These are phyloP conservation scores for Fraxinus pennsylvanica DNA, from an alignment of 257 asterid species.

Conservation along the genomic window DNA sequence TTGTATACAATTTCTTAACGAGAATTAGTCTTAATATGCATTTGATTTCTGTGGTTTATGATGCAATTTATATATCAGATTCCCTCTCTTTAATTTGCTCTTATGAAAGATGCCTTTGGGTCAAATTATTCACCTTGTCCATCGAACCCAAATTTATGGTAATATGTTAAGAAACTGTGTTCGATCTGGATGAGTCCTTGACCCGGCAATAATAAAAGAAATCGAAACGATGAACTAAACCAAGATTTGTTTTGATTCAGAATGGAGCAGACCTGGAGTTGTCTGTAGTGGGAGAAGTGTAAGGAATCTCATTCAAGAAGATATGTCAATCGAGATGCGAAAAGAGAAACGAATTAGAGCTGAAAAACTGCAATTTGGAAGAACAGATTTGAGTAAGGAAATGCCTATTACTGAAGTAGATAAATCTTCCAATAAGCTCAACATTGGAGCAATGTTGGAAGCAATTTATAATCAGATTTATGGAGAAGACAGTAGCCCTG, in stretches of 20 bases:
- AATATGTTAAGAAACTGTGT: not conserved
- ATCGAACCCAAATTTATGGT: not conserved
- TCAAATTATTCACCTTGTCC: slow-evolving; percentile 4
- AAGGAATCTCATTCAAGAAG: slow-evolving; percentile 33
- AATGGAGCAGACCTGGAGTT: slow-evolving; percentile 34
- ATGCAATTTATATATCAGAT: not conserved
- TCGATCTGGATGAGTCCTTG: not conserved
- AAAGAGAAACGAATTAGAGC: slow-evolving; percentile 25
- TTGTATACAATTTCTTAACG: not conserved
- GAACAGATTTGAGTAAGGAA: slow-evolving; percentile 34
- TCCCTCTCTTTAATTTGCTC: not conserved
- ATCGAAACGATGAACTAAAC: not conserved
- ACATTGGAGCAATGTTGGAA: slow-evolving; percentile 44
- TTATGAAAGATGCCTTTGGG: not conserved
- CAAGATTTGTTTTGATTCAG: slow-evolving; percentile 38
- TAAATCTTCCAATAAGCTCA: slow-evolving; percentile 35
- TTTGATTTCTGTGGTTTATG: not conserved
- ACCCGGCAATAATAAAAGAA: not conserved
- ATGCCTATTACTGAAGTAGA: slow-evolving; percentile 37
- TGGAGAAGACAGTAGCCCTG: slow-evolving; percentile 26
- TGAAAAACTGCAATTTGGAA: slow-evolving; percentile 23
- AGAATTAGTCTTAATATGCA: not conserved
- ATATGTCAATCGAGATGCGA: slow-evolving; percentile 28
- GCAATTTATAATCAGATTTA: slow-evolving; percentile 43
- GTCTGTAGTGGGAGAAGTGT: slow-evolving; percentile 26